These are phyloP conservation scores for Trichoderma oligosporum DNA, from an alignment of 2,329 filamentous ascomycete species.

Conservation along the genomic window DNA sequence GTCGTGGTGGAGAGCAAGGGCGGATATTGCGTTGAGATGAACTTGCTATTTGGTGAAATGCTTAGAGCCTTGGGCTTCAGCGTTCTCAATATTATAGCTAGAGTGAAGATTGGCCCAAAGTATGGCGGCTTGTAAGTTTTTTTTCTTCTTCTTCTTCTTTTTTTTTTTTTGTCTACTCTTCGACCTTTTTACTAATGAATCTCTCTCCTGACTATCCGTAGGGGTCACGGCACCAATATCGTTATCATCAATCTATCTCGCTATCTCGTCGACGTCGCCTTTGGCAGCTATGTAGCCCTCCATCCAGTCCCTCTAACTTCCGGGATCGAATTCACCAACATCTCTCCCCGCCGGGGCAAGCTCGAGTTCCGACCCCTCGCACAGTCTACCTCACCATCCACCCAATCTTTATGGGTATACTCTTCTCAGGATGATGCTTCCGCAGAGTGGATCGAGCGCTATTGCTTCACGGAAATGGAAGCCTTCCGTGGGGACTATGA, in stretches of 20 bases:
- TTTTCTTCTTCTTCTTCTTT: neutral
- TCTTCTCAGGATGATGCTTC: conserved; percentile 29
- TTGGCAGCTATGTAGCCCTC: conserved; percentile 46
- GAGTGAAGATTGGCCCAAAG: conserved; percentile 29
- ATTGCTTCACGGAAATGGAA: conserved; percentile 51
- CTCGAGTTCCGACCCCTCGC: conserved; percentile 37
- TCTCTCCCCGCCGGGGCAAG: conserved; percentile 44
- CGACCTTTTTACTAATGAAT: neutral
- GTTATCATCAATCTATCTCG: conserved; percentile 47
- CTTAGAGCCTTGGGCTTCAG: conserved; percentile 47
- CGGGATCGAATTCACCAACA: conserved; percentile 31
- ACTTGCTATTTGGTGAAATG: conserved; percentile 44
- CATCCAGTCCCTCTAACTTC: conserved; percentile 33
- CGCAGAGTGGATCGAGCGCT: conserved; percentile 43
- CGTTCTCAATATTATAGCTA: conserved; percentile 49
- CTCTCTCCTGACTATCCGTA: too few species aligned
- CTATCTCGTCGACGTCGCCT: conserved; percentile 58
- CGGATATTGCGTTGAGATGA: conserved; percentile 53
- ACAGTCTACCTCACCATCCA: conserved; percentile 30
- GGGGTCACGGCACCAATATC: conserved; percentile 59
- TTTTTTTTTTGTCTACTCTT: neutral
- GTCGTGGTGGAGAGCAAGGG: conserved; percentile 43
- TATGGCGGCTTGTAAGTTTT: conserved; percentile 13
- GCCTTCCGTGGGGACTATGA: conserved; percentile 45
- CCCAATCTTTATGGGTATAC: conserved; percentile 40